These are phyloP conservation scores for Trichosanthes cucumerina DNA, from an alignment of 306 rosid species.

Conservation along the genomic window DNA sequence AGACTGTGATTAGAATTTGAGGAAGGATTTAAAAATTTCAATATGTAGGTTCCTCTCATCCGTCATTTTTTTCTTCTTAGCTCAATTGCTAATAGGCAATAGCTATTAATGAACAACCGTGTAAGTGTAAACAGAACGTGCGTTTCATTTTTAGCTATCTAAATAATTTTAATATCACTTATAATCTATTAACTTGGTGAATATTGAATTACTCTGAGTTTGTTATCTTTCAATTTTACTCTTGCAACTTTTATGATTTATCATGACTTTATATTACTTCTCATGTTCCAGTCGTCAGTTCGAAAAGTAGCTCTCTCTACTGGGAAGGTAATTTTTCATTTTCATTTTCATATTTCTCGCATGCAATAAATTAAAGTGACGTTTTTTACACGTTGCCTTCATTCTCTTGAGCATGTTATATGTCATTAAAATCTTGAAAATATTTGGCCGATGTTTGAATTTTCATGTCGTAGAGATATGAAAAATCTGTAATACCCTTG, in stretches of 20 bases:
- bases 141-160: not conserved
- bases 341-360: slow-evolving; percentile 15
- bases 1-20: not conserved
- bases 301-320: slow-evolving; percentile 73
- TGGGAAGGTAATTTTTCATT: slow-evolving; percentile 55
- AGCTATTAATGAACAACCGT: not conserved
- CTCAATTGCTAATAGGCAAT: not conserved
- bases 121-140: not conserved
- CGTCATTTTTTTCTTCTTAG: not conserved
- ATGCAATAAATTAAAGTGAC: not conserved
- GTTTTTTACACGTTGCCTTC: not conserved
- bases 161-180: not conserved
- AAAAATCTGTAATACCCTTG: not conserved
- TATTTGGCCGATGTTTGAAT: not conserved
- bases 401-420: not conserved
- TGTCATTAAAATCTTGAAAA: not conserved
- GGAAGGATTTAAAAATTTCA: not conserved
- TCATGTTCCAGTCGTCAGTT: slow-evolving; percentile 68
- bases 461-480: not conserved
- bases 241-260: not conserved
- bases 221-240: not conserved
- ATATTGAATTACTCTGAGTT: not conserved
- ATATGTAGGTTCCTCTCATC: not conserved
- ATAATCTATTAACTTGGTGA: not conserved
- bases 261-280: slow-evolving; percentile 9